Base-by-base conservation (phyloP, 2,329 filamentous ascomycete genomes). In the Fusarium sp. region DNA sequence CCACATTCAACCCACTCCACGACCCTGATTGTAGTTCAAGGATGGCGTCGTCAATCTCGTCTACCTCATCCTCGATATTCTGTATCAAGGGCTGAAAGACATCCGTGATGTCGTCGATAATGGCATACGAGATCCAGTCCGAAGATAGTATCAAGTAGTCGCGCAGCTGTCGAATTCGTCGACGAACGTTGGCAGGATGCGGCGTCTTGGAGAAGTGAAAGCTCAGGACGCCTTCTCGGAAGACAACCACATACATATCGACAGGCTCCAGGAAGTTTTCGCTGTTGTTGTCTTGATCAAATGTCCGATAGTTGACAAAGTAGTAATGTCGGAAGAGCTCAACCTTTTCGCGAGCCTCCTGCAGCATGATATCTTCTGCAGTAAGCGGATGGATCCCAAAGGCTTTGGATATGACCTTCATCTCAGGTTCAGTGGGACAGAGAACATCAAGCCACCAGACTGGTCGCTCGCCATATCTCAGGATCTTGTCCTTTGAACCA, bases 121-220 rank as follows among this genome's bases (percentile, higher is more conserved):
- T 91, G 51, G 94, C 96, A 76, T 99, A 99, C 7, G 93, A 97
- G 73, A 99, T 97, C 96, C 96, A 99, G 78, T 99, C 96, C 0
- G 95, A 93, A 50, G 92, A 95, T 11, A 98, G 84, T 44, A 97
- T 92, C 74, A 98, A 86, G 78, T 97, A 99, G 79, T 99, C 96
- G 70, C 92, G 92, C 50, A 99, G 82, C 79, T 99, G 96, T 10
- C 96, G 91, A 75, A 99, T 95, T 33, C 96, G 90, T 49, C 96
- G 89, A 20, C 96, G 92, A 23, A 99, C 96, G 73, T 99, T 99
- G 76, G 96, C 95, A 2, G 95, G 92, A 79, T 99, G 96, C 9
- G 96, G 96, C 6, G 93, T 97, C 81, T 95, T 90, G n/a, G 91
- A 94, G 80, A 97, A 97, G 79, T 99, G 96, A 82, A 99, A 99